Base-by-base conservation (phyloP, 805 yeast species). In the Barnettozyma populi region DNA sequence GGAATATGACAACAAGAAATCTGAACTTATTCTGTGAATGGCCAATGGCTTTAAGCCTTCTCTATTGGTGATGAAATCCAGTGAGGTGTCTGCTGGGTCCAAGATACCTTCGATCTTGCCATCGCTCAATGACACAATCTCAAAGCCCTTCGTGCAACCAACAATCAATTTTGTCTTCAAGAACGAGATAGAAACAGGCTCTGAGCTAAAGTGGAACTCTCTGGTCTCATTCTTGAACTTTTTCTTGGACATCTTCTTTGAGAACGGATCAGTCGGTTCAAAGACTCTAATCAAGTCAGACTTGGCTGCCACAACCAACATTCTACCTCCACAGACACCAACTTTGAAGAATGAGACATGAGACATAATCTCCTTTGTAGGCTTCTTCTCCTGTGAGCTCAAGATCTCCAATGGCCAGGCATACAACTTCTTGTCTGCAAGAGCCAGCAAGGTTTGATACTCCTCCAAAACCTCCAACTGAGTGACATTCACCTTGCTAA, bases 31-130 rank as follows among this genome's bases (percentile, higher is more conserved):
- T 52, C 96, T 78, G 64, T 92, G 95, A 50, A 94, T 89, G 5
- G 95, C 90, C 65, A 90, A 78, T 18, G 99, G 99, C 59, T 87
- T 86, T 51, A 92, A 75, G 2, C 82, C 80, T 64, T 89, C 96
- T 50, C 85, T 74, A 51, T 80, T 86, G 49, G 81, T 87, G 13
- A 94, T 97, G 71, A 94, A 94, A 61, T 94, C 99, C 46, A 94
- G 73, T 18, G 97, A 89, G 0, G 98, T 95, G 62, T 94, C 99
- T 0, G 98, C 99, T n/a, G 96, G 97, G 68, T 94, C 98, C 57
- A 94, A 72, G 44, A 94, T 76, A 9, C 94, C 82, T 67, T 94
- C 97, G 66, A 86, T 89, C 50, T 82, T 86, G 50, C 87, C 84
- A 45, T 85, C 87, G 51, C 85, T 86, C 38, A 90, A 72, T 16